Evolutionary conservation across 2,329 filamentous ascomycete species (phyloP).

Genomic region (Alternaria ethzedia): DNA sequence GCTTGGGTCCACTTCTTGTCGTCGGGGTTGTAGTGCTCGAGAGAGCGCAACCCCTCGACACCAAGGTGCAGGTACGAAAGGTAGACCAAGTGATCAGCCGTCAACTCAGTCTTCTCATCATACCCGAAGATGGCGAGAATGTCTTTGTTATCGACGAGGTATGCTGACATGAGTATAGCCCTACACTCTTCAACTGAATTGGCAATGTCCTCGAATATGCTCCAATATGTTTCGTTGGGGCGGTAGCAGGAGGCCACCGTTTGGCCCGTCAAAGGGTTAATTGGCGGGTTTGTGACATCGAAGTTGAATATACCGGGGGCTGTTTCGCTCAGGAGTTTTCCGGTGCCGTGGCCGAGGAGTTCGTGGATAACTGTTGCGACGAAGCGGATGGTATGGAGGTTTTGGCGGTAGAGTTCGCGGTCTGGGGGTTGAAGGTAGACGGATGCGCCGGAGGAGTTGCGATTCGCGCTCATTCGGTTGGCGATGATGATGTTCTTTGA

Average conservation of each 20-base stretch:
- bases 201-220: background rate
- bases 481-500: background rate
- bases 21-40: background rate
- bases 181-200: background rate
- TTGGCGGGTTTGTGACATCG: background rate
- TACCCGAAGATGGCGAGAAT: background rate
- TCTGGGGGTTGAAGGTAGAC: background rate
- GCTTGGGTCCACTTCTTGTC: background rate
- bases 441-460: background rate
- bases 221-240: background rate
- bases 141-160: background rate
- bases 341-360: background rate
- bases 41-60: background rate
- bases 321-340: background rate
- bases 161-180: background rate
- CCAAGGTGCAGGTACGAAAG: background rate
- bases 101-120: fast-evolving
- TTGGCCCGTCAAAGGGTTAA: background rate
- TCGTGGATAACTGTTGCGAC: background rate
- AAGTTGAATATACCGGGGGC: background rate
- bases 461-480: background rate
- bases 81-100: background rate
- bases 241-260: background rate
- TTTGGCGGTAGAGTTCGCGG: background rate
- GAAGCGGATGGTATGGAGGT: background rate